A percentile compares a stretch with the other conserved stretches of the same genome.
These are phyloP conservation scores for Strombidium stylifer DNA, from an alignment of 73 alveolate genomes.

Conservation along the genomic window DNA sequence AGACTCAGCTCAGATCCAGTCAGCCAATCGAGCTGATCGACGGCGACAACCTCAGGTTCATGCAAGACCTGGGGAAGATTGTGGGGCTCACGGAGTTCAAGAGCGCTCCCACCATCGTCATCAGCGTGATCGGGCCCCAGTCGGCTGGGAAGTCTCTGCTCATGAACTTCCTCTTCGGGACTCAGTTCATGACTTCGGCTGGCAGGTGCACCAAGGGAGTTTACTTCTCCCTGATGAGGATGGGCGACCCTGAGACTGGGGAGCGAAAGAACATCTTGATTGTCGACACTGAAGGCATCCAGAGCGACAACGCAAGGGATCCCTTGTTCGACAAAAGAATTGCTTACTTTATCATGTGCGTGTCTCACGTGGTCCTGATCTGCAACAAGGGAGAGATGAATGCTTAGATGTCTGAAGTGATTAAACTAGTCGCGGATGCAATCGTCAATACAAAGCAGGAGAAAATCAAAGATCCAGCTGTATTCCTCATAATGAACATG, in stretches of 20 bases:
- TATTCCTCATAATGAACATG: conserved; percentile 20
- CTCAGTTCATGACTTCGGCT: conserved; percentile 51
- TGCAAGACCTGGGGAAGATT: not conserved
- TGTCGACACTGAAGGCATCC: conserved; percentile 66
- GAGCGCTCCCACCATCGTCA: conserved; percentile 13
- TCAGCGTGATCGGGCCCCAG: conserved; percentile 61
- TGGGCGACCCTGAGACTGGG: not conserved
- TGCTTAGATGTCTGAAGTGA: conserved; percentile 19
- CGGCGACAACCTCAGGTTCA: conserved; percentile 13
- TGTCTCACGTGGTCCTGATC: conserved; percentile 19
- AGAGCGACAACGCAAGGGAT: conserved; percentile 56
- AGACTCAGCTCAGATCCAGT: not conserved
- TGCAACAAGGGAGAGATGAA: conserved; percentile 38
- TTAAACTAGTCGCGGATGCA: conserved; percentile 7
- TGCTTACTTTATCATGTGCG: conserved; percentile 22
- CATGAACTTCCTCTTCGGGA: conserved; percentile 51
- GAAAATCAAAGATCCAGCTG: not conserved
- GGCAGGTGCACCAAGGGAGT: conserved; percentile 69
- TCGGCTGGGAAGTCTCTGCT: conserved; percentile 58
- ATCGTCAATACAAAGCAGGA: not conserved
- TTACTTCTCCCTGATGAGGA: conserved; percentile 47
- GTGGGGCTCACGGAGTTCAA: not conserved
- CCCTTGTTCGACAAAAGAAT: conserved; percentile 59
- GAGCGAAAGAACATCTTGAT: conserved; percentile 32
- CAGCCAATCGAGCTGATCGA: conserved; percentile 32